A percentile compares a stretch with the other conserved stretches of the same genome.
These are phyloP conservation scores for Fusarium euwallaceae DNA, from an alignment of 2,329 filamentous ascomycete genomes.

Conservation along the genomic window DNA sequence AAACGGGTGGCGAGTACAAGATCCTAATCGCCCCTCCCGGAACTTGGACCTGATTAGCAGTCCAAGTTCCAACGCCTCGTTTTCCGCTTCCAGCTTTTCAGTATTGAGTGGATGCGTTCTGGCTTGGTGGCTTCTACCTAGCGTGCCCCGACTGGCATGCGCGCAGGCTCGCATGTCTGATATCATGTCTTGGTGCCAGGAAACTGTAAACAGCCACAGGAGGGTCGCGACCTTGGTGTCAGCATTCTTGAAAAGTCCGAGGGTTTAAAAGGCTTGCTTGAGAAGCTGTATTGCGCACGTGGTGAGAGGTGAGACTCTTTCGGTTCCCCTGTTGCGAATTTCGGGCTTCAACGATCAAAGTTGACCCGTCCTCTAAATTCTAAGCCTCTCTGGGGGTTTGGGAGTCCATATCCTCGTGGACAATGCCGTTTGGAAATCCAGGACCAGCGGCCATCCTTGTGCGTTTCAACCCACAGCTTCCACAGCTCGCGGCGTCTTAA, in stretches of 20 bases:
- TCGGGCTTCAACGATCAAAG: too few species aligned
- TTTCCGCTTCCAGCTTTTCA: neutral
- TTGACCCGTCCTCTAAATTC: neutral
- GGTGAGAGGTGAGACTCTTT: neutral
- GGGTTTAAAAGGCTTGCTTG: neutral
- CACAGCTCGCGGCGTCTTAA: neutral
- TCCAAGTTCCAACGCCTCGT: neutral
- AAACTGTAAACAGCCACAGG: conserved; percentile 1
- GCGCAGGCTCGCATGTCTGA: neutral
- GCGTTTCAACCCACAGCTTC: neutral
- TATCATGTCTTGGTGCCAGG: neutral
- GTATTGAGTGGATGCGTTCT: neutral
- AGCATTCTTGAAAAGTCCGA: conserved; percentile 2
- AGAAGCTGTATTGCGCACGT: neutral
- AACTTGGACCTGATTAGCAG: neutral
- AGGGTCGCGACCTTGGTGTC: conserved; percentile 3
- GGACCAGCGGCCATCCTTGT: conserved; percentile 12
- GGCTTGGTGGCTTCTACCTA: conserved; percentile 2
- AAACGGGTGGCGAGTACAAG: neutral
- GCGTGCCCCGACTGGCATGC: neutral
- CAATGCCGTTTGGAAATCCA: conserved; percentile 1
- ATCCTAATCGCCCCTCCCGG: neutral
- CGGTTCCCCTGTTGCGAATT: neutral
- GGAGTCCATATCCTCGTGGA: neutral
- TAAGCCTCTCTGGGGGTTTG: neutral